Evolutionary conservation across 1,139 yeast species (phyloP), one percentile per base, ranked within the genome.

Genomic region (Zhuliangozyma blackwelliae): DNA sequence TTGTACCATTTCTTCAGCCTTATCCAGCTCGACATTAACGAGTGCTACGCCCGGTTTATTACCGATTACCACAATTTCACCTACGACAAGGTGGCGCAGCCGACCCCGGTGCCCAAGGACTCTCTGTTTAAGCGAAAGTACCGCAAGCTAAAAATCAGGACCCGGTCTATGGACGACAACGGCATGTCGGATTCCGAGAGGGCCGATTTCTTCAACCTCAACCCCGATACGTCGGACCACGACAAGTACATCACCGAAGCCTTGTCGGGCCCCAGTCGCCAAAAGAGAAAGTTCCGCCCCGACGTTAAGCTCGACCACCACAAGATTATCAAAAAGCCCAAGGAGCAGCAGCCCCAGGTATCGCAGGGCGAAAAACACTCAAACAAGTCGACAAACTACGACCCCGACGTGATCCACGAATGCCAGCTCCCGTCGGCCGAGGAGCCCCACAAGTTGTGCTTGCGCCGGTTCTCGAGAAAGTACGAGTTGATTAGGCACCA

Each of bases 401-500:
- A 70, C 45, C 75, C 76, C 2, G 76, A 70, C 44, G 75, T 70
- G 4, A 63, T 68, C 1, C 76, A 70, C 44, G 76, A 70, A 47
- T 70, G 76, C 50, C 75, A 68, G 45, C 54, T 70, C 25, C 68
- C 75, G 2, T 66, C 73, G 1, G 66, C 75, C 7, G 76, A 70
- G 44, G 71, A 65, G 34, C 69, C 72, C 4, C 59, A 82, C 33
- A 69, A 73, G 47, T 72, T 78, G 36, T 90, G 97, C 58, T 67
- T 78, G 47, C 86, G 95, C 51, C 77, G 84, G 45, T 92, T 92
- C 57, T 88, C 97, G 12, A 75, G 98, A 50, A 95, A 96, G 25
- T 92, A 92, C 54, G 98, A 92, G 64, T 72, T 92, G 53, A 84
- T 90, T 25, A 77, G 98, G 51, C 97, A 92, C 60, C 96, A 90